Evolutionary conservation across 108 stramenopile species (phyloP).

Genomic region (Nitzschia palea): DNA sequence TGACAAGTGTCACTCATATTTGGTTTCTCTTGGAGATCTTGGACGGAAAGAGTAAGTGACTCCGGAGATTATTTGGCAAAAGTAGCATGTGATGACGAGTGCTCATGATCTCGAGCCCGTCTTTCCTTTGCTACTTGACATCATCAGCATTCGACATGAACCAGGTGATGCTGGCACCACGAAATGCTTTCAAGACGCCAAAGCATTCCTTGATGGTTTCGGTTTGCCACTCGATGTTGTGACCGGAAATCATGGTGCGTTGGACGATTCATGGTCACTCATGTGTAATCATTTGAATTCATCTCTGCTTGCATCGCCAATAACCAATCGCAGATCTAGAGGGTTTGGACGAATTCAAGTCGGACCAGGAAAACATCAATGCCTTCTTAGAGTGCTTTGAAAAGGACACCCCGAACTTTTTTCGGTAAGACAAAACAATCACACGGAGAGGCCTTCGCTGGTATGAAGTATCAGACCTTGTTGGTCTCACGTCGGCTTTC

Average conservation of each 20-base stretch:
- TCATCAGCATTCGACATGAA: neutral
- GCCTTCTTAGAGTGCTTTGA: constrained; percentile 58
- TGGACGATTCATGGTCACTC: neutral
- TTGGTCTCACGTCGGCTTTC: no score
- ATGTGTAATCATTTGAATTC: neutral
- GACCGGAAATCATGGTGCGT: constrained; percentile 24
- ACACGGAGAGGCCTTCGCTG: no score
- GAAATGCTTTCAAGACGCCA: constrained; percentile 29
- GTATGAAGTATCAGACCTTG: no score
- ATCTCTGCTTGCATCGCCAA: neutral
- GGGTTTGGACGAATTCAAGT: constrained; percentile 91
- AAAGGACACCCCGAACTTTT: constrained; percentile 82
- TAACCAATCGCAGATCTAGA: constrained; percentile 66
- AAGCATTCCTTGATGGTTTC: constrained; percentile 38
- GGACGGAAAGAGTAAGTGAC: constrained; percentile 22
- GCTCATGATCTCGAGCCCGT: no score
- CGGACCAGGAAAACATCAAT: constrained; percentile 84
- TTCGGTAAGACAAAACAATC: no score
- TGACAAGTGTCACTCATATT: constrained; percentile 3
- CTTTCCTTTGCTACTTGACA: neutral
- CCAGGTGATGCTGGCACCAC: constrained; percentile 47
- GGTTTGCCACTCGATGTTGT: constrained; percentile 45
- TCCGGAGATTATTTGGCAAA: no score
- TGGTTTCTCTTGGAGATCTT: constrained; percentile 56
- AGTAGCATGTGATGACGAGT: no score